Conservation (phyloP, 2,329 filamentous ascomycete genomes). For the Zymoseptoria ardabiliae region DNA sequence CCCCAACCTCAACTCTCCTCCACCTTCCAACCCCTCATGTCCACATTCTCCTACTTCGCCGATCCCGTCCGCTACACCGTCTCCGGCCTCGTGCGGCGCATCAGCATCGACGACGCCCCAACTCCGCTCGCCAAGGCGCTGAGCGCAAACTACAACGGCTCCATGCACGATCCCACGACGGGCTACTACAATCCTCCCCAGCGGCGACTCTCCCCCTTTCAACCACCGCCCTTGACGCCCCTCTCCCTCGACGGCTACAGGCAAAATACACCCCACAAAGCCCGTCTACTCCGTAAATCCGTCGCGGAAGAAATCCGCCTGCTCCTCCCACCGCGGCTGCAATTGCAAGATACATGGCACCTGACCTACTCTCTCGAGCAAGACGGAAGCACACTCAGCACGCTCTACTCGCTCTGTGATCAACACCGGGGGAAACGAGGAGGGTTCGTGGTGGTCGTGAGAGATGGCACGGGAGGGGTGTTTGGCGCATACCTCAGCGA, state of each 20-base stretch:
- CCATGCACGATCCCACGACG: slow-evolving; percentile 26
- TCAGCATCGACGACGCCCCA: slow-evolving; percentile 39
- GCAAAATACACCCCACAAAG: slow-evolving; percentile 50
- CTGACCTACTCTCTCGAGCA: slow-evolving; percentile 85
- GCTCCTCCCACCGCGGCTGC: slow-evolving; percentile 76
- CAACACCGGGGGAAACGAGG: slow-evolving; percentile 60
- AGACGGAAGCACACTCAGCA: slow-evolving; percentile 79
- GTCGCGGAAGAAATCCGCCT: slow-evolving; percentile 90
- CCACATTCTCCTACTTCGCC: slow-evolving; percentile 39
- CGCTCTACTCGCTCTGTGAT: slow-evolving; percentile 74
- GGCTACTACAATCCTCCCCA: slow-evolving; percentile 52
- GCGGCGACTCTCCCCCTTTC: slow-evolving; percentile 68
- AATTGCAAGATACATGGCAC: slow-evolving; percentile 80
- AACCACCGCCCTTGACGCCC: slow-evolving; percentile 81
- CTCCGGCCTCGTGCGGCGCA: slow-evolving; percentile 40
- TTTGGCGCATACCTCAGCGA: slow-evolving; percentile 96
- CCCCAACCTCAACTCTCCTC: slow-evolving; percentile 17
- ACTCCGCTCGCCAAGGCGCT: slow-evolving; percentile 31
- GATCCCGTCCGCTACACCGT: slow-evolving; percentile 45
- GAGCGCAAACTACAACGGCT: slow-evolving; percentile 34
- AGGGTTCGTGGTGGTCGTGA: slow-evolving; percentile 83
- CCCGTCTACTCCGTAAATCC: slow-evolving; percentile 60
- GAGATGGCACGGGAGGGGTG: slow-evolving; percentile 66
- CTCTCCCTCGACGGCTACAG: slow-evolving; percentile 62
- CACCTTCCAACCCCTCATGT: slow-evolving; percentile 23